A percentile compares a stretch with the other conserved stretches of the same genome.
Evolutionary conservation across 768 basidiomycete genomes (phyloP).

Genomic region (Boletellus ananas): DNA sequence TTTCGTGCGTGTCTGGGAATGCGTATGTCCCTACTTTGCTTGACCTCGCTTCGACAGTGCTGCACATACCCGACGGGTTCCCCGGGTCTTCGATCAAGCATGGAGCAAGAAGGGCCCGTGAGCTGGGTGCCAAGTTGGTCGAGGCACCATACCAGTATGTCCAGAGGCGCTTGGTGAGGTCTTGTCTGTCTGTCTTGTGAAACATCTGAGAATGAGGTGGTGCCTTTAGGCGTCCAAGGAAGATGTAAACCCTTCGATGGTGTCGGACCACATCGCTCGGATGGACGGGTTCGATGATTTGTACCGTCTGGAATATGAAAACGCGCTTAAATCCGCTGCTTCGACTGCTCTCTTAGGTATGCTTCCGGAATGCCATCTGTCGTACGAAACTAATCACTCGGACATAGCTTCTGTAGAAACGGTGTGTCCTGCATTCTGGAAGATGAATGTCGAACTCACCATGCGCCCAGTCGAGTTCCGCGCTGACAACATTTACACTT

Average conservation of each 20-base stretch:
- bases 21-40: not conserved
- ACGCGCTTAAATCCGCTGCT: conserved; percentile 14
- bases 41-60: conserved; percentile 11
- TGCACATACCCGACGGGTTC: conserved; percentile 27
- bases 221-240: conserved; percentile 7
- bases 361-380: not conserved
- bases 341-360: conserved; percentile 16
- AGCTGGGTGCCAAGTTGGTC: conserved; percentile 7
- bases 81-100: conserved; percentile 16
- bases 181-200: not conserved
- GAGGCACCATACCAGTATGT: conserved; percentile 16
- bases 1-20: conserved; percentile 9
- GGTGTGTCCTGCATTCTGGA: not conserved
- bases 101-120: conserved; percentile 6
- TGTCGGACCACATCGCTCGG: conserved; percentile 10
- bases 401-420: conserved; percentile 12
- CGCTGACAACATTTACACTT: conserved; percentile 2
- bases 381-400: not conserved
- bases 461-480: not conserved
- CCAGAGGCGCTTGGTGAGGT: conserved; percentile 6
- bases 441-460: not conserved
- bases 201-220: not conserved
- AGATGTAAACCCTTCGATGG: conserved; percentile 7
- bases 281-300: conserved; percentile 8
- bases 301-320: conserved; percentile 7